These are phyloP conservation scores for Pistacia vera DNA, from an alignment of 345 rosid species.

Conservation along the genomic window DNA sequence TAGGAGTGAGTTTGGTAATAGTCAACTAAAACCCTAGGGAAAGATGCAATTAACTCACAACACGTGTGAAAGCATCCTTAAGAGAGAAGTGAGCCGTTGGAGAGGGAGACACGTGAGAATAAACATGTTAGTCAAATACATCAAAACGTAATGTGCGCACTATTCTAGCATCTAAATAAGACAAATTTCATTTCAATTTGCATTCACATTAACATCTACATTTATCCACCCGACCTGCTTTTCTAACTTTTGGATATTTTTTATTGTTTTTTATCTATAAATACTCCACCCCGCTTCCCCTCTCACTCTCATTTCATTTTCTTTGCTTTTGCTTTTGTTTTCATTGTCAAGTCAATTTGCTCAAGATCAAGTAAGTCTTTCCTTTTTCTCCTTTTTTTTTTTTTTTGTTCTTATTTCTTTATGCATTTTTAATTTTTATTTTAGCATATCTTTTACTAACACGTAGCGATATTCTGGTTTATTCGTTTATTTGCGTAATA, in stretches of 20 bases:
- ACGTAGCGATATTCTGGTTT: no score
- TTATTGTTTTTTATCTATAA: not conserved
- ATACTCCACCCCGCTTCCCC: not conserved
- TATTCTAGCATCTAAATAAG: constrained; percentile 3
- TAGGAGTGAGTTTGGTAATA: no score
- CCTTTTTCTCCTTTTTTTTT: no score
- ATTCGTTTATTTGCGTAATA: not conserved
- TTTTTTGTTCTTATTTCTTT: no score
- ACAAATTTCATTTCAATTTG: constrained; percentile 6
- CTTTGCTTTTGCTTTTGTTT: not conserved
- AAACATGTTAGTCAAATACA: not conserved
- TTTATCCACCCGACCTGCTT: not conserved
- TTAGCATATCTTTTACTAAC: no score
- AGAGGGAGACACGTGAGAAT: constrained; percentile 5
- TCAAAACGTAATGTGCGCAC: constrained; percentile 1
- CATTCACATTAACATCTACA: constrained; percentile 9
- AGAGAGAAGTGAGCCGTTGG: not conserved
- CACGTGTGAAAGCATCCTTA: not conserved
- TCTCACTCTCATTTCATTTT: not conserved
- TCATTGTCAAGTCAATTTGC: not conserved
- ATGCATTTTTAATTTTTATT: no score
- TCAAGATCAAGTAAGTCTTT: not conserved
- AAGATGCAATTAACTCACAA: no score
- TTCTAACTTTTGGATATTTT: no score
- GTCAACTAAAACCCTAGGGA: no score